These are phyloP conservation scores for Coniochaeta prunicola DNA, from an alignment of 2,329 filamentous ascomycete genomes.

Conservation along the genomic window DNA sequence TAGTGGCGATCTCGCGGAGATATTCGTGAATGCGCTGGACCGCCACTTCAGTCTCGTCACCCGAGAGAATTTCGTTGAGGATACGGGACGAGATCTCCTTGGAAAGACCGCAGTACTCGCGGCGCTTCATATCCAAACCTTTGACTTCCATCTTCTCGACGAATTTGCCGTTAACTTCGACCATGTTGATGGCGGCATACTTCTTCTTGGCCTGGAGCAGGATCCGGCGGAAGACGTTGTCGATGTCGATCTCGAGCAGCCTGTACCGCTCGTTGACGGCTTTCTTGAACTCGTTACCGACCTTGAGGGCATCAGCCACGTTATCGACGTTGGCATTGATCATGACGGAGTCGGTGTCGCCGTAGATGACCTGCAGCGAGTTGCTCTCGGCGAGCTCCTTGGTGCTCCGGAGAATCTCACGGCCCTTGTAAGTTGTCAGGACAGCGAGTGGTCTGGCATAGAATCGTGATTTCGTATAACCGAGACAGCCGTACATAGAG, in stretches of 20 bases:
- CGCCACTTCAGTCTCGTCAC: conserved; percentile 82
- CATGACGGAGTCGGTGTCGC: conserved; percentile 99
- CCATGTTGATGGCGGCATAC: conserved; percentile 92
- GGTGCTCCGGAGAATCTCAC: conserved; percentile 92
- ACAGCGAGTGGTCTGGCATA: conserved; percentile 92
- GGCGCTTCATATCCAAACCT: conserved; percentile 93
- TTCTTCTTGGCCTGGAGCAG: conserved; percentile 98
- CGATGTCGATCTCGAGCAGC: conserved; percentile 93
- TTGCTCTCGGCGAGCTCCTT: conserved; percentile 92
- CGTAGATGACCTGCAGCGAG: conserved; percentile 91
- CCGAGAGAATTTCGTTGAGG: conserved; percentile 89
- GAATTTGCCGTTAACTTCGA: conserved; percentile 82
- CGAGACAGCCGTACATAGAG: conserved; percentile 98
- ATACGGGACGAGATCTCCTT: conserved; percentile 90
- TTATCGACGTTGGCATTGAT: conserved; percentile 98
- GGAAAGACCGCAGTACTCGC: conserved; percentile 92
- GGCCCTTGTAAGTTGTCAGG: conserved; percentile 93
- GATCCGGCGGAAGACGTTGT: conserved; percentile 91
- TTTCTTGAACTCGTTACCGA: conserved; percentile 91
- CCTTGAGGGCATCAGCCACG: conserved; percentile 80
- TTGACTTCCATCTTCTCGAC: conserved; percentile 96
- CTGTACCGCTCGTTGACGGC: conserved; percentile 91
- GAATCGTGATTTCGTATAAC: conserved; percentile 94
- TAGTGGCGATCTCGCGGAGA: conserved; percentile 70
- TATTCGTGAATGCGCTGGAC: conserved; percentile 91